These are phyloP conservation scores for Anacardium occidentale DNA, from an alignment of 345 rosid species.

Conservation along the genomic window DNA sequence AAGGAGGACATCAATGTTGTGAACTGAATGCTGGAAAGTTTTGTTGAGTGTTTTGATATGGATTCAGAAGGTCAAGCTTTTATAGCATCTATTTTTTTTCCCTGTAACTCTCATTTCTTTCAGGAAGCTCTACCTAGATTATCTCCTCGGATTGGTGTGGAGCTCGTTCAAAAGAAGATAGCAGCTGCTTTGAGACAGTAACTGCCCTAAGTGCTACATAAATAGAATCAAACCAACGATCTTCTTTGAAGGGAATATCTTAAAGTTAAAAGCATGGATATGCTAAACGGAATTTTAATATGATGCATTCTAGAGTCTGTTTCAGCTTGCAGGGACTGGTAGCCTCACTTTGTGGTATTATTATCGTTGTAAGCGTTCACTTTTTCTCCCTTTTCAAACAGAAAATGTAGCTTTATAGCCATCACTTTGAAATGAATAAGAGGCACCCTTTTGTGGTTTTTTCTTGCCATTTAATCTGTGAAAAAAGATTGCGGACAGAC, in stretches of 20 bases:
- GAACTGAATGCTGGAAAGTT: not conserved
- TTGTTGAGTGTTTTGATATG: not conserved
- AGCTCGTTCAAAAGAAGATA: conserved; percentile 73
- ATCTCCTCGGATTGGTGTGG: conserved; percentile 71
- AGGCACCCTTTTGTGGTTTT: too few species aligned
- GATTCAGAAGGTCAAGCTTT: conserved; percentile 5
- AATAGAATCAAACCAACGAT: conserved; percentile 4
- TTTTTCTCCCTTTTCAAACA: conserved; percentile 14
- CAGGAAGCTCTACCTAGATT: conserved; percentile 66
- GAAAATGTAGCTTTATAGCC: conserved; percentile 10
- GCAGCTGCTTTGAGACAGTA: conserved; percentile 57
- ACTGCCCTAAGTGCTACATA: conserved; percentile 12
- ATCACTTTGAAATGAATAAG: conserved; percentile 5
- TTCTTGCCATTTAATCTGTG: too few species aligned
- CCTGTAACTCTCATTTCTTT: conserved; percentile 16
- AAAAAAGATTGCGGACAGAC: too few species aligned
- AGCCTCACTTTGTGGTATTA: not conserved
- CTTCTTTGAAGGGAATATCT: not conserved
- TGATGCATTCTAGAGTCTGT: not conserved
- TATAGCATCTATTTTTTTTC: not conserved
- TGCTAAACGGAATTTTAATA: not conserved
- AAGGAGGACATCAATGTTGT: conserved; percentile 21
- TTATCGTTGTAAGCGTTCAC: not conserved
- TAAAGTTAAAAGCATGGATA: too few species aligned
- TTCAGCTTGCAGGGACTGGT: not conserved